These are phyloP conservation scores for Ilex asprella DNA, from an alignment of 257 asterid genomes.

Conservation along the genomic window DNA sequence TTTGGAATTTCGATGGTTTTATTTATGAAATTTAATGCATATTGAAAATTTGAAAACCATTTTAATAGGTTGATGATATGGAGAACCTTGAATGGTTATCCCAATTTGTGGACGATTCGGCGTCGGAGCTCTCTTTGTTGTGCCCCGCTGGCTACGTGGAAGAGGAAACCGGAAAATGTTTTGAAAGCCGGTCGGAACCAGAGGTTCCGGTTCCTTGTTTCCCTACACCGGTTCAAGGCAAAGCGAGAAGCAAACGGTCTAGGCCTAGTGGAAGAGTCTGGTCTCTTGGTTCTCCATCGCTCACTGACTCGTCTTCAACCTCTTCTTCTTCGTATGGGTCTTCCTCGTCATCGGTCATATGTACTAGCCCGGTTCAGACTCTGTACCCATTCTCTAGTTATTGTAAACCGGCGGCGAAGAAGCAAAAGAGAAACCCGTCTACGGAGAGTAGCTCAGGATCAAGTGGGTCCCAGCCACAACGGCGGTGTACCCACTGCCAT, in stretches of 20 bases:
- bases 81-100: constrained; percentile 85
- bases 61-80: constrained; percentile 58
- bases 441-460: constrained; percentile 34
- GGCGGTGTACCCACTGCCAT: constrained; percentile 67
- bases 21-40: neutral
- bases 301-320: constrained; percentile 37
- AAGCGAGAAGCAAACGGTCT: constrained; percentile 47
- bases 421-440: constrained; percentile 37
- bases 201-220: constrained; percentile 28
- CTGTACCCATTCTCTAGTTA: constrained; percentile 30
- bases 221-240: constrained; percentile 30
- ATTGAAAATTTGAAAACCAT: neutral
- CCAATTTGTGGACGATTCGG: constrained; percentile 62
- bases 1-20: neutral
- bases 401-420: constrained; percentile 46
- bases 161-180: constrained; percentile 18
- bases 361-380: constrained; percentile 24
- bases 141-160: constrained; percentile 38
- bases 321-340: constrained; percentile 45
- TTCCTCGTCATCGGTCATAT: constrained; percentile 21
- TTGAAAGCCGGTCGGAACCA: constrained; percentile 25
- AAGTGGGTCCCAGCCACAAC: constrained; percentile 35
- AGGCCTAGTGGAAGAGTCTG: constrained; percentile 39
- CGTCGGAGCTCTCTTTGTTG: constrained; percentile 38
- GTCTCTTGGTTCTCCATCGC: constrained; percentile 34